Conservation (phyloP, 1,284 basidiomycete species). For the Ceratobasidium sp. region DNA sequence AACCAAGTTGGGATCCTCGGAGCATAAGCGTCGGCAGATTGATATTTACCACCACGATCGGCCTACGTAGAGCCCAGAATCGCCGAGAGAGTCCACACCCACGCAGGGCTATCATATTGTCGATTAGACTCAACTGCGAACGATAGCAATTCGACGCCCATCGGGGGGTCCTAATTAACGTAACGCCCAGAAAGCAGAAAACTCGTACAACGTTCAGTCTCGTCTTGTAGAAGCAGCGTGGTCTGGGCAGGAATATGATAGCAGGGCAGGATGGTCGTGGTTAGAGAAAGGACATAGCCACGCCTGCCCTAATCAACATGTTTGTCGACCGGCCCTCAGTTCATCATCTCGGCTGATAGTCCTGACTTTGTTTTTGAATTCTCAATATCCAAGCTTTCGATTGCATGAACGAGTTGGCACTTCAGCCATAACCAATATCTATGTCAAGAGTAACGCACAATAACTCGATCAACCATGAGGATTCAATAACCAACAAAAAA, state of each 20-base stretch:
- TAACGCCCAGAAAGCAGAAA: not conserved
- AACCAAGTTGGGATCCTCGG: not conserved
- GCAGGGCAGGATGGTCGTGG: conserved; percentile 21
- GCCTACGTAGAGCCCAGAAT: not conserved
- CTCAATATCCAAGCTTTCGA: not conserved
- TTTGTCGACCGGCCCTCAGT: conserved; percentile 28
- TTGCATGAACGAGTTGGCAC: conserved; percentile 8
- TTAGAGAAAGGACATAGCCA: not conserved
- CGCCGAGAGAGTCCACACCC: not conserved
- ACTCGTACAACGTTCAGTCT: not conserved
- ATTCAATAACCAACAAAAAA: conserved; percentile 24
- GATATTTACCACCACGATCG: not conserved
- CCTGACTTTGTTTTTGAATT: conserved; percentile 5
- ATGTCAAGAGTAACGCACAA: conserved; percentile 19
- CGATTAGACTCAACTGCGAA: conserved; percentile 10
- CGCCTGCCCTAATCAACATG: not conserved
- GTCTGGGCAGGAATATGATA: not conserved
- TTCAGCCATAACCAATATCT: conserved; percentile 20
- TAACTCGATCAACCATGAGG: conserved; percentile 19
- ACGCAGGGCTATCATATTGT: not conserved
- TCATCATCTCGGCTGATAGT: not conserved
- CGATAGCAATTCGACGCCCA: not conserved
- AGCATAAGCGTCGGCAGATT: not conserved
- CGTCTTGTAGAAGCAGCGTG: not conserved
- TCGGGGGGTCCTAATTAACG: not conserved